Conservation (phyloP, 805 yeast genomes). For the Starmerella floris region DNA sequence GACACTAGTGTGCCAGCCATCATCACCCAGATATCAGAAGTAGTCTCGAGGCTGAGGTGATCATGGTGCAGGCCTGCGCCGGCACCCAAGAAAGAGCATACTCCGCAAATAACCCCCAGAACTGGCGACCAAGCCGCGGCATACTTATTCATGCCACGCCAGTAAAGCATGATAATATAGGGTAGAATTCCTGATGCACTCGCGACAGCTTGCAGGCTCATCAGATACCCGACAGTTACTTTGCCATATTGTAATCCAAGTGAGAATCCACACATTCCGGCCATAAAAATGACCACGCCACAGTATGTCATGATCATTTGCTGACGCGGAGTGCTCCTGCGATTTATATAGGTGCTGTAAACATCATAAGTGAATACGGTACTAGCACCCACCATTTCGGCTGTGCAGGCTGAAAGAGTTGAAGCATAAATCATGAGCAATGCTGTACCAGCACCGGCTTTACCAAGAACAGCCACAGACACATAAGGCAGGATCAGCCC, state of each 20-base stretch:
- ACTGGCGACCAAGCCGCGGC: conserved; percentile 8
- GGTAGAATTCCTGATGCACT: conserved; percentile 31
- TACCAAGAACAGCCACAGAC: conserved; percentile 67
- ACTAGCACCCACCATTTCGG: conserved; percentile 73
- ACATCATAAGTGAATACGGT: conserved; percentile 69
- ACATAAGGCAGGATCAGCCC: conserved; percentile 54
- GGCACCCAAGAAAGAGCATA: conserved; percentile 20
- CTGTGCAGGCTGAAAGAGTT: conserved; percentile 75
- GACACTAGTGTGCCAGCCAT: conserved; percentile 77
- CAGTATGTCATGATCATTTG: conserved; percentile 52
- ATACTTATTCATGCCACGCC: conserved; percentile 23
- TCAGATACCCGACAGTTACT: conserved; percentile 69
- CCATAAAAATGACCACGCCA: conserved; percentile 42
- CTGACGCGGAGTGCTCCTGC: conserved; percentile 55
- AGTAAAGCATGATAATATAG: conserved; percentile 49
- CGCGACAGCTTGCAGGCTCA: conserved; percentile 72
- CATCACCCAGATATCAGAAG: conserved; percentile 71
- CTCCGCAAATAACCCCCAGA: conserved; percentile 9
- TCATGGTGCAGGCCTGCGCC: conserved; percentile 11
- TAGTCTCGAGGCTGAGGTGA: conserved; percentile 39
- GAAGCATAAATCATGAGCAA: conserved; percentile 70
- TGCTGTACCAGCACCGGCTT: conserved; percentile 71
- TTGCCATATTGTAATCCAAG: conserved; percentile 70
- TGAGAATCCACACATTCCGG: conserved; percentile 62
- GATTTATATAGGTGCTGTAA: conserved; percentile 62